Evolutionary conservation across 139 green algal genomes (phyloP).

Genomic region (Microglena sp.): DNA sequence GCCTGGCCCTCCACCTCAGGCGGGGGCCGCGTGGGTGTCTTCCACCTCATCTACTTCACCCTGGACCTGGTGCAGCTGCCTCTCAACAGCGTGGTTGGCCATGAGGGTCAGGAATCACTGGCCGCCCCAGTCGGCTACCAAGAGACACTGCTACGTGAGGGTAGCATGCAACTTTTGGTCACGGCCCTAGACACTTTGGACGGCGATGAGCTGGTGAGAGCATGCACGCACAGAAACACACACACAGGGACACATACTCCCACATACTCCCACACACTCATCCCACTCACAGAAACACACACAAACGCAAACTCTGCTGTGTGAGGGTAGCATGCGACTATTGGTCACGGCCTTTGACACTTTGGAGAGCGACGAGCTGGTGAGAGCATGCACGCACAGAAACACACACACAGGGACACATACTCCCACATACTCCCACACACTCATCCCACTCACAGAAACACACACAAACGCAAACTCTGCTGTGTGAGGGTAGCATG

Average conservation of each 20-base stretch:
- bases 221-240: conserved; percentile 1
- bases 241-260: conserved; percentile 3
- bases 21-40: conserved; percentile 18
- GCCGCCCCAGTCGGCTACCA: conserved; percentile 25
- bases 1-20: conserved; percentile 24
- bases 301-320: conserved; percentile 7
- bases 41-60: not conserved
- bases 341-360: conserved; percentile 19
- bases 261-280: not conserved
- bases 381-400: not conserved
- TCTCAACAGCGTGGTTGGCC: conserved; percentile 14
- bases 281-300: not conserved
- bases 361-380: conserved; percentile 8
- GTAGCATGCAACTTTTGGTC: conserved; percentile 27
- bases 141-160: conserved; percentile 23
- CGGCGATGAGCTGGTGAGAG: conserved; percentile 1
- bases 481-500: conserved; percentile 24
- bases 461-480: not conserved
- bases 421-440: not conserved
- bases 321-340: conserved; percentile 21
- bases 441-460: not conserved
- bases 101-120: conserved; percentile 13
- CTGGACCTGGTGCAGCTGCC: conserved; percentile 19
- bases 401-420: not conserved
- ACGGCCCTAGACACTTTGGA: conserved; percentile 10